Evolutionary conservation across 768 basidiomycete genomes (phyloP).

Genomic region (Suillus spraguei): DNA sequence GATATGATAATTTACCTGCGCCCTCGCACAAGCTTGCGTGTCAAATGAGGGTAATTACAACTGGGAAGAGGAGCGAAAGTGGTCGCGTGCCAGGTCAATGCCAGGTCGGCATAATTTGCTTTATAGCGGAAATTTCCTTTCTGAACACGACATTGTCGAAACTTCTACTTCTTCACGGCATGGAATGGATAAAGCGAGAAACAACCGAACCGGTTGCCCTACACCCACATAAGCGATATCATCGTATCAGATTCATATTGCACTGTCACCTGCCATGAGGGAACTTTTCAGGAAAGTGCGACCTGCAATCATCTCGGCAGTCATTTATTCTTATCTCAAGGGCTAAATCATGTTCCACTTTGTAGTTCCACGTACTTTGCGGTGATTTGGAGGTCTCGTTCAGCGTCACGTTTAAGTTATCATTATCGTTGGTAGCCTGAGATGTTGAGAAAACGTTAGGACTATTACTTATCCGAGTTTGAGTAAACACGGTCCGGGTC

Average conservation of each 20-base stretch:
- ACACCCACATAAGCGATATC: neutral
- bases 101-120: neutral
- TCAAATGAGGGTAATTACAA: neutral
- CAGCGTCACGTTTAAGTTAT: neutral
- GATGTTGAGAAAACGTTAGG: neutral
- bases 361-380: neutral
- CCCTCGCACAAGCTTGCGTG: neutral
- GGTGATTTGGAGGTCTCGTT: neutral
- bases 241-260: neutral
- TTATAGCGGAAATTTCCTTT: neutral
- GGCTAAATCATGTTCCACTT: neutral
- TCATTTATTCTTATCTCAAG: neutral
- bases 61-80: neutral
- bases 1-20: neutral
- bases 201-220: neutral
- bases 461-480: neutral
- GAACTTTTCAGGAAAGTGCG: neutral
- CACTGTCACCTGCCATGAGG: neutral
- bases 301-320: neutral
- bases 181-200: neutral
- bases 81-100: conserved; percentile 5
- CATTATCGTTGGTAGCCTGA: neutral
- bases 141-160: neutral
- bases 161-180: neutral
- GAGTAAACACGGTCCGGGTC: neutral